Percentiles rank a stretch among this genome's conserved stretches.
Evolutionary conservation across 73 alveolate species (phyloP).

Genomic region (Tetrahymena thermophila): DNA sequence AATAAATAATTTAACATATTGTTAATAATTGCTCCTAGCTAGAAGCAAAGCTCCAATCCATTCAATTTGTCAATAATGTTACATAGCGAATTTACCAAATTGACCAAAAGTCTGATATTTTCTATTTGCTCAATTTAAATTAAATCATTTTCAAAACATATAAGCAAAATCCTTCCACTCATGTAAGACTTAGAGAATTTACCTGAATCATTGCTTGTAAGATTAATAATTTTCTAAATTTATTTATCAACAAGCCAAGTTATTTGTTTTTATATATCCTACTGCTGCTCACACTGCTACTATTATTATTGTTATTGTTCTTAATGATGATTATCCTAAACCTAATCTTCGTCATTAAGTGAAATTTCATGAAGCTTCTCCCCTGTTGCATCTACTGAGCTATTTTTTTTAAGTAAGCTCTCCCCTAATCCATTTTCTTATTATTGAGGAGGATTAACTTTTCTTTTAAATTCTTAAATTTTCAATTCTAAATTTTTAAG

Average conservation of each 20-base stretch:
- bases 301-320: not conserved
- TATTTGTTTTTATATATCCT: not conserved
- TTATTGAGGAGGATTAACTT: not conserved
- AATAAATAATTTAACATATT: not conserved
- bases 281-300: not conserved
- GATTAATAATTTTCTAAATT: not conserved
- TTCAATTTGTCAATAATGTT: not conserved
- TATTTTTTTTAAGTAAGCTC: not conserved
- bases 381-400: not conserved
- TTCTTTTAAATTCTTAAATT: not conserved
- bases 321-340: not conserved
- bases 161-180: not conserved
- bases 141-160: not conserved
- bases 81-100: not conserved
- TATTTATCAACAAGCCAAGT: not conserved
- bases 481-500: not conserved
- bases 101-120: not conserved
- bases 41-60: not conserved
- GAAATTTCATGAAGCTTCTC: not conserved
- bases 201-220: not conserved
- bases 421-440: not conserved
- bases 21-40: not conserved
- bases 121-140: not conserved
- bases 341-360: not conserved
- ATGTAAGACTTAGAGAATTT: not conserved